These are phyloP conservation scores for Rusavskia elegans DNA, from an alignment of 495 filamentous ascomycete genomes.

Conservation along the genomic window DNA sequence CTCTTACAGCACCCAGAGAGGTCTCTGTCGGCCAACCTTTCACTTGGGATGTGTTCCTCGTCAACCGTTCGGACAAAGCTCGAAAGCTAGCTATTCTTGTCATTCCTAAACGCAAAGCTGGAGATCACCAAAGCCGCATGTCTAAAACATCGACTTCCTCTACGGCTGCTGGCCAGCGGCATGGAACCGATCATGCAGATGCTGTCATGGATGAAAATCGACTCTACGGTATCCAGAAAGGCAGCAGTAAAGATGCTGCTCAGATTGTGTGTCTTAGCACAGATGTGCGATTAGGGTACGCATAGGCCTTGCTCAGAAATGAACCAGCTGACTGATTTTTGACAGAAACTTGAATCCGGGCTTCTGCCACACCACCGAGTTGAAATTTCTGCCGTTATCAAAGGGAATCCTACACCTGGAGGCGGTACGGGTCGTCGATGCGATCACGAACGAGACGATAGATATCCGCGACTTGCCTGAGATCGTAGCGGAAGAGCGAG, in stretches of 20 bases:
- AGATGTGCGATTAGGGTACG: slow-evolving; percentile 67
- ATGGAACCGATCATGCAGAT: slow-evolving; percentile 44
- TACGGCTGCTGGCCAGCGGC: slow-evolving; percentile 13
- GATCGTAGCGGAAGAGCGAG: slow-evolving; percentile 33
- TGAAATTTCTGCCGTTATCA: slow-evolving; percentile 63
- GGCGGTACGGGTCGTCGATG: slow-evolving; percentile 66
- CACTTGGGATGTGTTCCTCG: slow-evolving; percentile 74
- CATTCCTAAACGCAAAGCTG: slow-evolving; percentile 58
- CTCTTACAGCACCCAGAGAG: slow-evolving; percentile 45
- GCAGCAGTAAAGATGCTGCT: slow-evolving; percentile 48
- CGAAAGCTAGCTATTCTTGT: slow-evolving; percentile 70
- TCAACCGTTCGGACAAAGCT: slow-evolving; percentile 54
- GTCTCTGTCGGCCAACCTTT: slow-evolving; percentile 63
- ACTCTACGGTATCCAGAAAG: slow-evolving; percentile 69
- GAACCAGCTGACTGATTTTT: slow-evolving; percentile 3
- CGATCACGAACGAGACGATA: slow-evolving; percentile 63
- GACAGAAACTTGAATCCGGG: slow-evolving; percentile 51
- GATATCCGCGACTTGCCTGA: slow-evolving; percentile 71
- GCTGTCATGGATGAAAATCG: slow-evolving; percentile 75
- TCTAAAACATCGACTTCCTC: slow-evolving; percentile 33
- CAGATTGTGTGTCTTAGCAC: slow-evolving; percentile 71
- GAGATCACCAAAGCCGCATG: slow-evolving; percentile 45
- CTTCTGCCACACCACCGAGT: slow-evolving; percentile 64
- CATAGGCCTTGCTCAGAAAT: slow-evolving; percentile 1
- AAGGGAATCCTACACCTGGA: slow-evolving; percentile 65